These are phyloP conservation scores for Globisporangium apiculatum DNA, from an alignment of 352 stramenopile genomes.

Conservation along the genomic window DNA sequence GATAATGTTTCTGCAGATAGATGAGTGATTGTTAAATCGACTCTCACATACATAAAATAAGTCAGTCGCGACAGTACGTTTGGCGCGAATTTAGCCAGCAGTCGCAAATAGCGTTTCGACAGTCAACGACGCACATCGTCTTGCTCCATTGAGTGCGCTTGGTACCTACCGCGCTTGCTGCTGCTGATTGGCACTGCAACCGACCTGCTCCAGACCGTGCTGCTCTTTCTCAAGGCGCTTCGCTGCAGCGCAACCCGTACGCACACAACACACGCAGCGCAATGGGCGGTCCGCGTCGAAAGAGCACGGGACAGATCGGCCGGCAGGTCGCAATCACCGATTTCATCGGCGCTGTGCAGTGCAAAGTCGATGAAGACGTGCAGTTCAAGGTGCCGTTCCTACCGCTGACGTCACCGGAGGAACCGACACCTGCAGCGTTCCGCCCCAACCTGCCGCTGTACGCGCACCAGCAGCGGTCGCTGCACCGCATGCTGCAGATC, in stretches of 20 bases:
- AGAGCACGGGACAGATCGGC: constrained; percentile 30
- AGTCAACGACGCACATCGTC: too few relatives aligned
- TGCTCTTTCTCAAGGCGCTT: too few relatives aligned
- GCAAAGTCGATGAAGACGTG: constrained; percentile 44
- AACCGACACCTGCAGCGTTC: constrained; percentile 53
- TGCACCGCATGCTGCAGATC: constrained; percentile 82
- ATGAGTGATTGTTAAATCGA: too few relatives aligned
- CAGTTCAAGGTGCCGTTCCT: constrained; percentile 83
- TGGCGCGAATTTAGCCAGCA: too few relatives aligned
- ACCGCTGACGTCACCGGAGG: constrained; percentile 56
- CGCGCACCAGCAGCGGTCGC: constrained; percentile 72
- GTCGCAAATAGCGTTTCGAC: too few relatives aligned
- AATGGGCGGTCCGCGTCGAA: constrained; percentile 5
- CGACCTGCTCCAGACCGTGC: too few relatives aligned
- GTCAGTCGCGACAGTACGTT: too few relatives aligned
- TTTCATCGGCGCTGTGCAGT: constrained; percentile 32
- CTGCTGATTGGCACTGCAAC: too few relatives aligned
- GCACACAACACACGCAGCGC: neutral
- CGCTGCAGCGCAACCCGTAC: neutral
- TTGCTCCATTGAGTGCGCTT: too few relatives aligned
- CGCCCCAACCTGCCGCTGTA: constrained; percentile 47
- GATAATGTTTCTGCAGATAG: too few relatives aligned
- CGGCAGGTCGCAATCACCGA: constrained; percentile 51
- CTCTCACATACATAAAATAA: too few relatives aligned
- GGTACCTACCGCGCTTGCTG: too few relatives aligned